Percentiles rank a stretch among this genome's conserved stretches.
These are phyloP conservation scores for Cenchrus fungigraminus DNA, from an alignment of 176 grass and related monocot genomes.

Conservation along the genomic window DNA sequence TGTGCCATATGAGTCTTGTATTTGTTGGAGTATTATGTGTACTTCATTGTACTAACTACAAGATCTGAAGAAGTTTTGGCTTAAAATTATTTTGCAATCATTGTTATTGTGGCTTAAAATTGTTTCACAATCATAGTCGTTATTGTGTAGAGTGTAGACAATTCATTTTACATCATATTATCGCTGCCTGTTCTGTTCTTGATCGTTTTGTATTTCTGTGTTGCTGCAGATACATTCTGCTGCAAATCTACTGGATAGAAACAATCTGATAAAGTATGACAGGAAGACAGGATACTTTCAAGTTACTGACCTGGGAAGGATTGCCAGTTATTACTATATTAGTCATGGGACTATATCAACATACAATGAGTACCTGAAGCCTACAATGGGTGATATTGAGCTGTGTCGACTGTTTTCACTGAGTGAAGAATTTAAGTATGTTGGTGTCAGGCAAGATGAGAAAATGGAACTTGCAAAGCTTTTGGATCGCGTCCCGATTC, in stretches of 20 bases:
- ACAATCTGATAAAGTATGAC: slow-evolving; percentile 95
- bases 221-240: slow-evolving; percentile 84
- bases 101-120: background rate
- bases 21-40: background rate
- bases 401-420: slow-evolving; percentile 86
- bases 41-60: background rate
- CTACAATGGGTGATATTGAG: slow-evolving; percentile 98
- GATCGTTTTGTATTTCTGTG: slow-evolving; percentile 26
- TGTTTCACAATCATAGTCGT: background rate
- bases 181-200: slow-evolving; percentile 4
- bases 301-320: slow-evolving; percentile 86
- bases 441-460: slow-evolving; percentile 88
- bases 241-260: slow-evolving; percentile 93
- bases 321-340: slow-evolving; percentile 97
- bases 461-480: slow-evolving; percentile 97
- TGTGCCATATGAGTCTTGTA: background rate
- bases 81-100: too few relatives aligned
- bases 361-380: slow-evolving; percentile 94
- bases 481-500: slow-evolving; percentile 92
- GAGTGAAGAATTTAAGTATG: slow-evolving; percentile 98
- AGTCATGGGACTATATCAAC: slow-evolving; percentile 91
- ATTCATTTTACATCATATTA: background rate
- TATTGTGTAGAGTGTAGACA: background rate
- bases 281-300: slow-evolving; percentile 97
- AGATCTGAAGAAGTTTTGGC: background rate